phyloP scores from a whole-genome alignment of 2,329 filamentous ascomycete genomes.

The Ophiobolus disseminans region DNA sequence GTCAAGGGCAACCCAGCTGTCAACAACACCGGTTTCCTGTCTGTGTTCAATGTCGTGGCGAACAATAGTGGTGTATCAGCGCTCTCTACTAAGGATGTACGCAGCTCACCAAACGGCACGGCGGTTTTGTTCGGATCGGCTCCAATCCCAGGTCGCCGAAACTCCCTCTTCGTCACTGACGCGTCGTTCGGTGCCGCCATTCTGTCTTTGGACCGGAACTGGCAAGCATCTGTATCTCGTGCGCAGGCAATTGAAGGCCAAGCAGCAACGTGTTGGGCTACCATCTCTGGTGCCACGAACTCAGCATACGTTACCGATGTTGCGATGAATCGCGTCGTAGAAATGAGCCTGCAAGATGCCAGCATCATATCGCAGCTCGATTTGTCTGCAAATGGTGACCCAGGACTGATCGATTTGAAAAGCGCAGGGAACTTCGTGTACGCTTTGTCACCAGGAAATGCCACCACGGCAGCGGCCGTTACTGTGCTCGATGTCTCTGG shows the following conservation, averaged over 20 bases:
- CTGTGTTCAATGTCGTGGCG: conserved; percentile 56
- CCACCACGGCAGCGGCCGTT: conserved; percentile 45
- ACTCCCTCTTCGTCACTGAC: conserved; percentile 62
- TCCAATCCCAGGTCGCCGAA: conserved; percentile 52
- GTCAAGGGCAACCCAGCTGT: conserved; percentile 66
- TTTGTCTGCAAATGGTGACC: conserved; percentile 51
- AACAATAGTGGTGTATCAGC: neutral
- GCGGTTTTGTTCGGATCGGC: conserved; percentile 64
- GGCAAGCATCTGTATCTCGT: conserved; percentile 46
- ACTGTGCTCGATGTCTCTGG: conserved; percentile 50
- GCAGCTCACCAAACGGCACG: conserved; percentile 61
- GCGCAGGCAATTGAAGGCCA: conserved; percentile 58
- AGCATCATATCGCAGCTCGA: conserved; percentile 55
- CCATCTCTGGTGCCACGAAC: conserved; percentile 57
- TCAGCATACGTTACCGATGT: conserved; percentile 68
- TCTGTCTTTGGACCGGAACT: conserved; percentile 51
- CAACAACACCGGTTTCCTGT: conserved; percentile 66
- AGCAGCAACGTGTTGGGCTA: conserved; percentile 65
- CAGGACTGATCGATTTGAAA: conserved; percentile 63
- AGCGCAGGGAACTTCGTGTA: conserved; percentile 65
- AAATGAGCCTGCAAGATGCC: conserved; percentile 61
- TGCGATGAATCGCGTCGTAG: conserved; percentile 59
- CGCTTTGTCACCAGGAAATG: conserved; percentile 63
- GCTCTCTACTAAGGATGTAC: conserved; percentile 28
- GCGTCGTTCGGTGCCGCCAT: conserved; percentile 64